Evolutionary conservation across 352 stramenopile genomes (phyloP).

Genomic region (Phytophthora pistaciae): DNA sequence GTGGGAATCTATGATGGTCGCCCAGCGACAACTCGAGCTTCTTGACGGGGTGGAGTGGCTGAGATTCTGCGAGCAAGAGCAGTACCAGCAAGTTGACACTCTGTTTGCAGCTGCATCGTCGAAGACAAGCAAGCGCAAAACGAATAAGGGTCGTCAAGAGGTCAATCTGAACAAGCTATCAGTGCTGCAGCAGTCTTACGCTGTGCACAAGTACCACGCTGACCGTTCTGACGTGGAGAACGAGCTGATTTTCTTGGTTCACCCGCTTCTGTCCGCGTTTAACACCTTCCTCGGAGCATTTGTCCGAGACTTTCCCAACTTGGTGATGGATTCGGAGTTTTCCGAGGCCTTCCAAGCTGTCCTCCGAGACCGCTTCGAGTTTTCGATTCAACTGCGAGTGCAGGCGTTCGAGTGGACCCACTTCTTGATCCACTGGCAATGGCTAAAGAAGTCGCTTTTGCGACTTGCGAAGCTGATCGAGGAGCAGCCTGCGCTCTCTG

Average conservation of each 20-base stretch:
- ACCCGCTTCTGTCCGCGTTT: conserved; percentile 73
- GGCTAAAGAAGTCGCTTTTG: conserved; percentile 71
- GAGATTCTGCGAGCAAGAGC: conserved; percentile 76
- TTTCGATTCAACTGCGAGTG: conserved; percentile 78
- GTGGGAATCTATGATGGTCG: conserved; percentile 48
- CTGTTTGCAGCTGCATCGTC: conserved; percentile 33
- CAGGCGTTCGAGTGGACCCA: conserved; percentile 76
- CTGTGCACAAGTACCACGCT: conserved; percentile 76
- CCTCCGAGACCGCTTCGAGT: conserved; percentile 76
- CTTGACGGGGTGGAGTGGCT: conserved; percentile 73
- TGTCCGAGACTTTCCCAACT: conserved; percentile 11
- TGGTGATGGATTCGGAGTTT: conserved; percentile 13
- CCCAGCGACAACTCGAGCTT: conserved; percentile 60
- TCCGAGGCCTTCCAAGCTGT: conserved; percentile 46
- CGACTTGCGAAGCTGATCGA: conserved; percentile 40
- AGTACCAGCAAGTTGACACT: conserved; percentile 63
- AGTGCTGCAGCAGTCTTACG: conserved; percentile 87
- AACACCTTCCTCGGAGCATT: conserved; percentile 55
- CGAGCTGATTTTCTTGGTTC: conserved; percentile 77
- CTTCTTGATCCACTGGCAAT: conserved; percentile 88
- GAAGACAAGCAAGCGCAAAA: conserved; percentile 25
- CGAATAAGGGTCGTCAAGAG: conserved; percentile 26
- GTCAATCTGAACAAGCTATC: conserved; percentile 57
- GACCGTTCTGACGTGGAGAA: conserved; percentile 80
- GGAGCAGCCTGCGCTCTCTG: not conserved